These are phyloP conservation scores for Malus orientalis DNA, from an alignment of 306 rosid species.

Conservation along the genomic window DNA sequence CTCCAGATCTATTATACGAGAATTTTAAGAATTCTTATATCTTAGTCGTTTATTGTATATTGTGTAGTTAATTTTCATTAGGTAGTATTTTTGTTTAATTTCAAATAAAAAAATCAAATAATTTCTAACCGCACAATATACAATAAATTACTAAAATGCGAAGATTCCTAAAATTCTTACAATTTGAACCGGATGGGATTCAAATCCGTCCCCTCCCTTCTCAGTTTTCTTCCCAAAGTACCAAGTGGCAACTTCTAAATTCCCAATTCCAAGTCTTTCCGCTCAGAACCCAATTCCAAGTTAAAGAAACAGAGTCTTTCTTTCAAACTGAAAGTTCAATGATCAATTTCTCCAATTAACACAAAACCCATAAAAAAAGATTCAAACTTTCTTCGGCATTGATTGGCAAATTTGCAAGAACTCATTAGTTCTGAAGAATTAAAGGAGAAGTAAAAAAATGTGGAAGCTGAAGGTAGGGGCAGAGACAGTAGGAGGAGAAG, in stretches of 20 bases:
- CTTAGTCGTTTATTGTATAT: rapidly evolving
- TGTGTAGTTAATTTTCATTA: rapidly evolving
- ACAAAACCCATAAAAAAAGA: neutral
- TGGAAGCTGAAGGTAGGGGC: slow-evolving; percentile 34
- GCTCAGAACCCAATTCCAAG: neutral
- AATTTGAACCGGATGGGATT: too few relatives aligned
- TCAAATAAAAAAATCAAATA: too few relatives aligned
- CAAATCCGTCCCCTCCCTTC: neutral
- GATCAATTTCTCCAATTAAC: neutral
- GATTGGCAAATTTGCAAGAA: neutral
- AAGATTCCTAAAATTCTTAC: too few relatives aligned
- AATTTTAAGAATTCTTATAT: too few relatives aligned
- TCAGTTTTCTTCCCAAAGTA: neutral
- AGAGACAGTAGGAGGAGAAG: slow-evolving; percentile 13
- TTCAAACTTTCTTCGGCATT: neutral
- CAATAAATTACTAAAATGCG: too few relatives aligned
- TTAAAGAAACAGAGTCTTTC: neutral
- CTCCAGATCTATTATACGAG: too few relatives aligned
- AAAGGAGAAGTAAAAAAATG: slow-evolving; percentile 4
- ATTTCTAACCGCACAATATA: too few relatives aligned
- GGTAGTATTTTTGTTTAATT: rapidly evolving
- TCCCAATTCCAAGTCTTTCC: neutral
- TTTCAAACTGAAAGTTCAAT: neutral
- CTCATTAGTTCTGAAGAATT: neutral
- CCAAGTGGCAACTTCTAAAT: neutral